Conservation (phyloP, 2,329 filamentous ascomycete species). For the Aspergillus vadensis region DNA sequence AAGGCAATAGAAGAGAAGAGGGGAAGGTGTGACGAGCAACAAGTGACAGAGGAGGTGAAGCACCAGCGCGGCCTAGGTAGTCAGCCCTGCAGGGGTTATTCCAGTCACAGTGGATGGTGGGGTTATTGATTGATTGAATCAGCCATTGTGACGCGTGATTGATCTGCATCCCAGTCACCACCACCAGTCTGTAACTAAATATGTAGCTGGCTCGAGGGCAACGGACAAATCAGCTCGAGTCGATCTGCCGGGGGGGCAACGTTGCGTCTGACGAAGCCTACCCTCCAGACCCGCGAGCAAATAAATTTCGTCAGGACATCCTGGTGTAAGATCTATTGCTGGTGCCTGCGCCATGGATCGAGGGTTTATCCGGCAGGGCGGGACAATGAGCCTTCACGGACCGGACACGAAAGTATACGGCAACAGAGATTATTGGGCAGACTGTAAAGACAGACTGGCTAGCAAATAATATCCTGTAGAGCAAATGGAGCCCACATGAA, state of each 20-base stretch:
- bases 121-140: background rate
- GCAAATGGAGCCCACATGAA: background rate
- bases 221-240: background rate
- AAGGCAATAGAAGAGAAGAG: background rate
- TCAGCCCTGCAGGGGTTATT: conserved; percentile 6
- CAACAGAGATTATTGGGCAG: background rate
- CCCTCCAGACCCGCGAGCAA: background rate
- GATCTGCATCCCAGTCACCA: conserved; percentile 1
- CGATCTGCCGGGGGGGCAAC: conserved; percentile 11
- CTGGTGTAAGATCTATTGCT: conserved; percentile 5
- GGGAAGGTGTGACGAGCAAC: conserved; percentile 3
- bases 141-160: conserved; percentile 6
- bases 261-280: conserved; percentile 12
- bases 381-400: conserved; percentile 5
- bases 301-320: background rate
- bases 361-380: conserved; percentile 9
- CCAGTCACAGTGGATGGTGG: conserved; percentile 1
- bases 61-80: background rate
- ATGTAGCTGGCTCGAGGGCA: background rate
- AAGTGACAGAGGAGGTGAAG: background rate
- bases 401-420: background rate
- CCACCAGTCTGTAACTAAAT: background rate
- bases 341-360: conserved; percentile 6
- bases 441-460: background rate
- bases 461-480: background rate